phyloP scores from a whole-genome alignment of 495 filamentous ascomycete genomes.

The Trichodelitschia bisporula region DNA sequence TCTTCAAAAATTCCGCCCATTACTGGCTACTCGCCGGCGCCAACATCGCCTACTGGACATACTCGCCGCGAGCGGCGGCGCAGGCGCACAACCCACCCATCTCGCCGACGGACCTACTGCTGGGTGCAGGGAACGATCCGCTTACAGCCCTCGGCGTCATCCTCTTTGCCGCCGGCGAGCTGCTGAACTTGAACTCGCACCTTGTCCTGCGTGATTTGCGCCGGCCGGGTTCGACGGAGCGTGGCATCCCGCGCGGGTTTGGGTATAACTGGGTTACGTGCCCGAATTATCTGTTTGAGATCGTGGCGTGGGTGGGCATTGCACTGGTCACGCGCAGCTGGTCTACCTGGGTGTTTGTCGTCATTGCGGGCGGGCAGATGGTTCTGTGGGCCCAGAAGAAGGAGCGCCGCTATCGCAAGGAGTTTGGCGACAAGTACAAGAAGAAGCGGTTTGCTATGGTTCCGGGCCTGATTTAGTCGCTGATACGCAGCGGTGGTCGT shows the following conservation, averaged over 20 bases:
- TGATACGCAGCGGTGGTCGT: no score
- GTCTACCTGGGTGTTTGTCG: constrained; percentile 46
- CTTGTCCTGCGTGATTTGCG: constrained; percentile 49
- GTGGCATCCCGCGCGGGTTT: constrained; percentile 66
- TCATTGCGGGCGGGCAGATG: constrained; percentile 51
- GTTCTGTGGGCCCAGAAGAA: constrained; percentile 71
- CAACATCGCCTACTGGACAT: constrained; percentile 66
- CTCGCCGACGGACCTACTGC: constrained; percentile 4
- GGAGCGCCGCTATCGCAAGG: constrained; percentile 67
- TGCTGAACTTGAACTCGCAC: constrained; percentile 59
- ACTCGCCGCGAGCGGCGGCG: constrained; percentile 28
- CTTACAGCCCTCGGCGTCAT: constrained; percentile 37
- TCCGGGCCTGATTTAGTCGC: constrained; percentile 39
- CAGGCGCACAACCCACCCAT: not conserved
- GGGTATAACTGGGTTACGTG: constrained; percentile 78
- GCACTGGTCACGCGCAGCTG: constrained; percentile 50
- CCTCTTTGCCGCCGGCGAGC: constrained; percentile 50
- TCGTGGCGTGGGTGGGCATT: constrained; percentile 60
- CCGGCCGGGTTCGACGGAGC: constrained; percentile 44
- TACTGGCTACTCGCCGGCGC: constrained; percentile 73
- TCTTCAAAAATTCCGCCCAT: constrained; percentile 76
- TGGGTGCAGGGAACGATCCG: constrained; percentile 12
- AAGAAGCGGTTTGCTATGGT: constrained; percentile 63
- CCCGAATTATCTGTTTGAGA: constrained; percentile 94
- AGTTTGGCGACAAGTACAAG: constrained; percentile 77